Evolutionary conservation across 140 eudicot genomes (phyloP), one percentile per base, ranked within the genome.

Genomic region (Flaveria floridana): DNA sequence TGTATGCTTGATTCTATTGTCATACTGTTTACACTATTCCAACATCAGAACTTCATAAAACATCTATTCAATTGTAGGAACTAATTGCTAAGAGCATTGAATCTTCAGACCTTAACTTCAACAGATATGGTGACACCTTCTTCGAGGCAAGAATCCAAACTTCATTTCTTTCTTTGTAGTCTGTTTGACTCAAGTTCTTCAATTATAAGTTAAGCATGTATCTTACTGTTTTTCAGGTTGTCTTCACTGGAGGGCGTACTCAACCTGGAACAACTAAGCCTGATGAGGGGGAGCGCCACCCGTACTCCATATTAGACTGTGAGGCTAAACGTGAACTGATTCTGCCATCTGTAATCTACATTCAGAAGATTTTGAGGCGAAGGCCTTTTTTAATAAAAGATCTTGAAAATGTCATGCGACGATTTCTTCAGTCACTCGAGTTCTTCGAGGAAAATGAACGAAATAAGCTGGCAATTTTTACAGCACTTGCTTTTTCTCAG

Each of bases 41-140:
- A 53, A 47, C 73, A 41, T 44, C 69, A 5, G 5, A 6, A 0
- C 50, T 16, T 47, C 2, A 16, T 59, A 5, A 26, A 42, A 19
- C 28, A 1, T 34, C 42, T 66, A 19, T 34, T 11, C 28, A 26
- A 23, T 58, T 86, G 76, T 86, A 95, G 99, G 99, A 95, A 91
- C 90, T 95, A 85, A 78, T 95, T 57, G 99, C 99, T 58, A 95
- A 87, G 90, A 59, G 90, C 88, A 73, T 95, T 76, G 99, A 95
- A 85, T 87, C 97, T 70, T 80, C 99, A 76, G 99, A 89, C 85
- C 99, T 87, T 34, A 85, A 95, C 82, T 89, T 95, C 83, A 85
- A 88, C 82, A 85, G 99, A 95, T 95, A 95, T 86, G 99, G 99
- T 72, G 99, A 95, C 79, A 95, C 97, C 80, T 95, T 95, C 77